A percentile compares a stretch with the other conserved stretches of the same genome.
Evolutionary conservation across 2,329 filamentous ascomycete species (phyloP).

Genomic region (Plenodomus lindquistii): DNA sequence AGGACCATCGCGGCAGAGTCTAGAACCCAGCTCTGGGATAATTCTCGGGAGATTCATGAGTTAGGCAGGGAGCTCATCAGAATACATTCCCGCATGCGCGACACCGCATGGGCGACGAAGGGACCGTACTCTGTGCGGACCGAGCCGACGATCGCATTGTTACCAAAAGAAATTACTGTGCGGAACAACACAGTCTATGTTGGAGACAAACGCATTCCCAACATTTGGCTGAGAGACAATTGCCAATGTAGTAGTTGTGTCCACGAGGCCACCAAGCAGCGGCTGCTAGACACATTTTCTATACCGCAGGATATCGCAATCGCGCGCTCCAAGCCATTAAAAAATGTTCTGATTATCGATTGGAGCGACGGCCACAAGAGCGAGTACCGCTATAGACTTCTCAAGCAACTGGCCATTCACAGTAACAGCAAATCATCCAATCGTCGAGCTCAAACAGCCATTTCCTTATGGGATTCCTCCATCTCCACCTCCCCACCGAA

Average conservation of each 20-base stretch:
- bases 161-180: neutral
- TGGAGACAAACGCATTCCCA: constrained; percentile 10
- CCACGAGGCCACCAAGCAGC: constrained; percentile 71
- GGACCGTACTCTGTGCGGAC: constrained; percentile 2
- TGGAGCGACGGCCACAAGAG: constrained; percentile 68
- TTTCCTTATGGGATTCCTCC: constrained; percentile 43
- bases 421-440: constrained; percentile 45
- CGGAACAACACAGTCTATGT: constrained; percentile 8
- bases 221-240: constrained; percentile 62
- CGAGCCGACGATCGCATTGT: neutral
- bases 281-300: constrained; percentile 69
- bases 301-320: constrained; percentile 38
- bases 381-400: constrained; percentile 67
- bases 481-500: constrained; percentile 55
- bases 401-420: constrained; percentile 46
- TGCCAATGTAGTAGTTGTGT: constrained; percentile 71
- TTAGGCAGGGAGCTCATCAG: neutral
- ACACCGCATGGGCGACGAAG: neutral
- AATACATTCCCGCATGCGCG: constrained; percentile 1
- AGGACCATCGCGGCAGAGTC: too few relatives aligned
- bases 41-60: too few relatives aligned
- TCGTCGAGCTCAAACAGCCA: constrained; percentile 37
- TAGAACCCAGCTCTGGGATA: too few relatives aligned
- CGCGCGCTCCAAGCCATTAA: constrained; percentile 4
- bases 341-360: constrained; percentile 23